A percentile compares a stretch with the other conserved stretches of the same genome.
Evolutionary conservation across 768 basidiomycete species (phyloP).

Genomic region (Phlebiopsis gigantea): DNA sequence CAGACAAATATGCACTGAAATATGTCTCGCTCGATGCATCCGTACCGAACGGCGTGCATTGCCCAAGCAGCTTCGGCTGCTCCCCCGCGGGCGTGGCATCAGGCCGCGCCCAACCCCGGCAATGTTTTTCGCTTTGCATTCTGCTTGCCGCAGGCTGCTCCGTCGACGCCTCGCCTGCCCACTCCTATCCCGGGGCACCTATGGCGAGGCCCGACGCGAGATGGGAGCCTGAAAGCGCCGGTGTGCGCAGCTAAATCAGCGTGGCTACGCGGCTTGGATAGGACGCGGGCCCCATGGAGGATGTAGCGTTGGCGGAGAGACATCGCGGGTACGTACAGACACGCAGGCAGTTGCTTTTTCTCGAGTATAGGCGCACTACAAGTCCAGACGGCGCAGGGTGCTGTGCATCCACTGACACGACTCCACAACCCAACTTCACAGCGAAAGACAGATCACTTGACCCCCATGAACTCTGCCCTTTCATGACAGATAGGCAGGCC

Average conservation of each 20-base stretch:
- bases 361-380: neutral
- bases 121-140: conserved; percentile 40
- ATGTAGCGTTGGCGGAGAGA: conserved; percentile 16
- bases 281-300: conserved; percentile 16
- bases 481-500: conserved; percentile 37
- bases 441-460: conserved; percentile 8
- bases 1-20: neutral
- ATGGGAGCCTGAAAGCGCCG: conserved; percentile 46
- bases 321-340: conserved; percentile 31
- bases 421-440: conserved; percentile 10
- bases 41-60: conserved; percentile 35
- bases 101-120: conserved; percentile 42
- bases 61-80: conserved; percentile 38
- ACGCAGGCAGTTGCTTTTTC: conserved; percentile 16
- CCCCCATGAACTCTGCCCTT: conserved; percentile 37
- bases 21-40: conserved; percentile 17
- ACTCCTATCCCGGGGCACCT: conserved; percentile 17
- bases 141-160: conserved; percentile 48
- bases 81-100: conserved; percentile 19
- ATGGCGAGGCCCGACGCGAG: conserved; percentile 19
- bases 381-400: neutral
- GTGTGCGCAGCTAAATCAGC: conserved; percentile 45
- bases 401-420: neutral
- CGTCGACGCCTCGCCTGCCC: conserved; percentile 18
- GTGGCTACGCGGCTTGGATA: conserved; percentile 40